Evolutionary conservation across 805 yeast species (phyloP).

Genomic region (Naumovozyma baii): DNA sequence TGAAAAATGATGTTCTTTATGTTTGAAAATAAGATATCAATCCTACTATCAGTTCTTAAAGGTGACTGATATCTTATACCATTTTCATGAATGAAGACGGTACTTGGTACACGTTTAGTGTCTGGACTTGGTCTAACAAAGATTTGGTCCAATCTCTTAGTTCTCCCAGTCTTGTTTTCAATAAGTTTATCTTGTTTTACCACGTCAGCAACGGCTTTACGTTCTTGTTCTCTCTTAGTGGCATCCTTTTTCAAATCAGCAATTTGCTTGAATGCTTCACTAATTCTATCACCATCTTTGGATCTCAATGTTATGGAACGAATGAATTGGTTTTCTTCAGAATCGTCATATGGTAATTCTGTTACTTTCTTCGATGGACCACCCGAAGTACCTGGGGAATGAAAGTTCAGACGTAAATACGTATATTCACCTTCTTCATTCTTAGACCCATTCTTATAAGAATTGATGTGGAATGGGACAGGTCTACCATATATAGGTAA

Average conservation of each 20-base stretch:
- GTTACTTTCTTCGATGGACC: slow-evolving; percentile 58
- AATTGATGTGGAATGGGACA: slow-evolving; percentile 92
- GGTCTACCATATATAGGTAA: slow-evolving; percentile 92
- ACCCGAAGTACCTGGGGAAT: slow-evolving; percentile 81
- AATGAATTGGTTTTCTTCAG: slow-evolving; percentile 75
- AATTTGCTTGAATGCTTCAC: slow-evolving; percentile 80
- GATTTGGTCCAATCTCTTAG: slow-evolving; percentile 77
- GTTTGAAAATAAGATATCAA: slow-evolving; percentile 82
- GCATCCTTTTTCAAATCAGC: slow-evolving; percentile 88
- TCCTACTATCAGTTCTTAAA: slow-evolving; percentile 70
- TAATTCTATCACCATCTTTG: slow-evolving; percentile 82
- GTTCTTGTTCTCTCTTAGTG: slow-evolving; percentile 81
- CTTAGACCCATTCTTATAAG: slow-evolving; percentile 89
- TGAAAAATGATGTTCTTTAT: slow-evolving; percentile 91
- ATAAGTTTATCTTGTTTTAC: slow-evolving; percentile 82
- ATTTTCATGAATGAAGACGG: slow-evolving; percentile 84
- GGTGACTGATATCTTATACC: slow-evolving; percentile 92
- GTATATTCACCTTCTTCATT: slow-evolving; percentile 95
- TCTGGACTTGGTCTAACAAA: slow-evolving; percentile 94
- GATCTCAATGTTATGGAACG: slow-evolving; percentile 83
- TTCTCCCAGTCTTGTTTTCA: slow-evolving; percentile 75
- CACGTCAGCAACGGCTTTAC: slow-evolving; percentile 86
- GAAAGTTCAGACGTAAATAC: slow-evolving; percentile 79
- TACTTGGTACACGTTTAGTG: slow-evolving; percentile 90
- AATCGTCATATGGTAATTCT: slow-evolving; percentile 85